A percentile compares a stretch with the other conserved stretches of the same genome.
Evolutionary conservation across 306 rosid genomes (phyloP).

Genomic region (Cicer yamashitae): DNA sequence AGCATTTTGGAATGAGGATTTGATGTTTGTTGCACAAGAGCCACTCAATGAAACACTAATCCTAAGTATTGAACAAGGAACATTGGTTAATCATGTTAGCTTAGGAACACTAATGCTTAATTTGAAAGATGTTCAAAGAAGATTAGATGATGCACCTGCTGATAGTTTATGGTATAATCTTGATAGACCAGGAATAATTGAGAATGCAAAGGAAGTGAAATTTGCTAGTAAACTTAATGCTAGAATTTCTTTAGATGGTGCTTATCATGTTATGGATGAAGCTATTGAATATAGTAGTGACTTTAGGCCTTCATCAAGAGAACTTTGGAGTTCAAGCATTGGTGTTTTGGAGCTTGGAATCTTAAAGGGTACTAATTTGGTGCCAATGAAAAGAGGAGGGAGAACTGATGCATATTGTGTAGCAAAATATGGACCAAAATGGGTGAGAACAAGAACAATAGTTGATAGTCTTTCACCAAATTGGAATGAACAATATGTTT

Average conservation of each 20-base stretch:
- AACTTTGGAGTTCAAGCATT: conserved; percentile 47
- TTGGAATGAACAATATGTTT: conserved; percentile 62
- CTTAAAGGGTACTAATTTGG: conserved; percentile 47
- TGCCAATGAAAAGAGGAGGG: conserved; percentile 47
- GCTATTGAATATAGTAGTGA: conserved; percentile 53
- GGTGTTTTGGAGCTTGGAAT: conserved; percentile 61
- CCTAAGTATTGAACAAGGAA: conserved; percentile 48
- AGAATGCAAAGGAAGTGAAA: conserved; percentile 31
- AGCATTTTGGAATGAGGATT: conserved; percentile 59
- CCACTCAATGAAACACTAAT: conserved; percentile 45
- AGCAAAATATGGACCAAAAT: conserved; percentile 60
- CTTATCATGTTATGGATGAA: conserved; percentile 60
- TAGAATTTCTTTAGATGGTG: conserved; percentile 61
- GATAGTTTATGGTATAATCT: conserved; percentile 34
- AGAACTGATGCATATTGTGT: conserved; percentile 61
- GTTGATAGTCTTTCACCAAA: conserved; percentile 45
- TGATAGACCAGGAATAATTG: not conserved
- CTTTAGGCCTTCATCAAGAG: conserved; percentile 48
- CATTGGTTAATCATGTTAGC: conserved; percentile 20
- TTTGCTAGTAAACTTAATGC: conserved; percentile 59
- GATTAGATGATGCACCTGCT: conserved; percentile 32
- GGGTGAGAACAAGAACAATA: conserved; percentile 58
- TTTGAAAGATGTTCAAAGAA: conserved; percentile 38
- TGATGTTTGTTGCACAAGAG: conserved; percentile 66
- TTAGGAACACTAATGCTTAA: conserved; percentile 45